Base-by-base conservation (phyloP, 805 yeast genomes). In the Pichia thaimueangensis region DNA sequence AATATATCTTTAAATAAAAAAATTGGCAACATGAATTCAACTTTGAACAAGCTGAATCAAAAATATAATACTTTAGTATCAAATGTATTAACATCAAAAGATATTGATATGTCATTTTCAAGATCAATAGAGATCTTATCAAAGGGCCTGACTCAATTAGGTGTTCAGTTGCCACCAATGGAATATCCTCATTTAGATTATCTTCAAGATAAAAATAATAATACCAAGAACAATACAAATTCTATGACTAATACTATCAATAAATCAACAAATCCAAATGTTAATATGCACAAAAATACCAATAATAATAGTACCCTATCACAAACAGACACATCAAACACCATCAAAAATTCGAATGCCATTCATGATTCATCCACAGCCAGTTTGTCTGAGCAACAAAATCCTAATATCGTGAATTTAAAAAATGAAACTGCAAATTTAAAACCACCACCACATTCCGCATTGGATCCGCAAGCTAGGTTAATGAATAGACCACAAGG, bases 51-150 rank as follows among this genome's bases (percentile, higher is more conserved):
- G 5, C 55, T 80, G 48, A 70, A 74, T 35, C 68, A 73, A 17
- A 80, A 80, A 56, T 82, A 81, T 53, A 78, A 80, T 48, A 75
- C 82, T 1, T 68, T 83, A 15, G 67, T 83, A 31, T 84, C 81
- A 41, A 73, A 78, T 46, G 60, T 82, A 37, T 68, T 82, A 11
- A 66, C 78, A 0, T 61, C 80, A 47, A 78, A 78, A 51, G 65
- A 71, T 15, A 65, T 70, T 10, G 76, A 79, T 55, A 86, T 81
- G 50, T 66, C 80, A 31, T 71, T 74, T 50, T 68, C 73, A 40
- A 64, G 69, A 31, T 71, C 80, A 37, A 68, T 84, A 49, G 69
- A 69, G 31, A 54, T 70, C 2, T 57, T 84, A 25, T 67, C 75
- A 21, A 67, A 68, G 38, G 64, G 76, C 30, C 60, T 84, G 31